Conservation (phyloP, 2,329 filamentous ascomycete genomes). For the Podosphaera fusca region DNA sequence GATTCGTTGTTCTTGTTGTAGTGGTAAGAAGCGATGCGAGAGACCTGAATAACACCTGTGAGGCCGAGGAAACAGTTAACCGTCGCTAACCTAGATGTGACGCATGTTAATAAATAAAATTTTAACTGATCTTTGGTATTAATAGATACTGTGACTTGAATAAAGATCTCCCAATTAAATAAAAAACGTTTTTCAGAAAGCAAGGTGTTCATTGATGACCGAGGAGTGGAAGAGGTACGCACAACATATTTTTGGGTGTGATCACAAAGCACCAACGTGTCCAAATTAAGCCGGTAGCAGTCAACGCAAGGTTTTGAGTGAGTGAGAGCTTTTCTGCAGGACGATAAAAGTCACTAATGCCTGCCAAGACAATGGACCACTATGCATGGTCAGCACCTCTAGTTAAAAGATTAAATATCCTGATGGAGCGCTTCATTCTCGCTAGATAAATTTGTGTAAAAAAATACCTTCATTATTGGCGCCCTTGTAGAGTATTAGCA, state of each 20-base stretch:
- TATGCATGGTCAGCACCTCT: constrained; percentile 16
- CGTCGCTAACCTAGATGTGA: constrained; percentile 44
- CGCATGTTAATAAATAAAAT: neutral
- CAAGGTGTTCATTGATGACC: too few species aligned
- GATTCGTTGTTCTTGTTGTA: constrained; percentile 29
- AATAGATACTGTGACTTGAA: neutral
- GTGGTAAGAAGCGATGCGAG: constrained; percentile 49
- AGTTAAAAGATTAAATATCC: constrained; percentile 1
- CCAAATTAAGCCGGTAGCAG: constrained; percentile 86
- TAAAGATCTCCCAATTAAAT: neutral
- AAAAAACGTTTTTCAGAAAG: neutral
- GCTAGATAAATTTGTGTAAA: constrained; percentile 1
- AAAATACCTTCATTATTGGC: constrained; percentile 65
- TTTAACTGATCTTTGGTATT: neutral
- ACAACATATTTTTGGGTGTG: constrained; percentile 79
- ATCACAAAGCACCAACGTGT: constrained; percentile 98
- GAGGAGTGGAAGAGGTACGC: constrained; percentile 17
- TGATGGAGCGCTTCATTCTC: neutral
- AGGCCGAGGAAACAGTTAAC: constrained; percentile 96
- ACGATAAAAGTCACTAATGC: constrained; percentile 74
- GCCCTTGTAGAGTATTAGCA: constrained; percentile 32
- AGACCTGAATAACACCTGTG: constrained; percentile 64
- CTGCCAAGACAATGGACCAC: constrained; percentile 85
- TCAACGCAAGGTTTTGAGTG: constrained; percentile 77
- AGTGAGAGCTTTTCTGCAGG: constrained; percentile 83